A percentile compares a stretch with the other conserved stretches of the same genome.
Evolutionary conservation across 1,284 basidiomycete genomes (phyloP).

Genomic region (Phellopilus nigrolimitatus): DNA sequence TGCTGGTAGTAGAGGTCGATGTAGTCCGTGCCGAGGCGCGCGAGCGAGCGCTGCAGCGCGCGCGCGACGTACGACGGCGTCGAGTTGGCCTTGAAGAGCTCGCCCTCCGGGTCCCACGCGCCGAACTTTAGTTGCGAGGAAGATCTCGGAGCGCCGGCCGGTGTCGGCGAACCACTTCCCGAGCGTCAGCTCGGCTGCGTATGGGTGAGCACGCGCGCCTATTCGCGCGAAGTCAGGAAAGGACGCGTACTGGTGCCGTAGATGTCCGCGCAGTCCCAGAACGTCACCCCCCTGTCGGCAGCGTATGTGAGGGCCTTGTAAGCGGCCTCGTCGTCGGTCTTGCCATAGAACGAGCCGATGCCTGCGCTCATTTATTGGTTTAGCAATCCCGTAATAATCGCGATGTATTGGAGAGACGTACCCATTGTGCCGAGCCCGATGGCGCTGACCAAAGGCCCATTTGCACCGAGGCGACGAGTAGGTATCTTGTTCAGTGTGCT

Average conservation of each 20-base stretch:
- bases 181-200: not conserved
- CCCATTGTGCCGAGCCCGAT: constrained; percentile 11
- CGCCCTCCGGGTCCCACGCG: not conserved
- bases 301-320: constrained; percentile 15
- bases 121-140: constrained; percentile 6
- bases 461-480: not conserved
- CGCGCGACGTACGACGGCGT: not conserved
- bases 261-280: constrained; percentile 13
- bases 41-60: constrained; percentile 10
- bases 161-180: constrained; percentile 3
- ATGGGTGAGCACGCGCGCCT: not conserved
- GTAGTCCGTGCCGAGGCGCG: constrained; percentile 21
- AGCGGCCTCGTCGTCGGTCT: constrained; percentile 15
- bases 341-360: constrained; percentile 15
- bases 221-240: not conserved
- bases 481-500: not conserved
- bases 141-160: constrained; percentile 7
- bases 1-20: constrained; percentile 15
- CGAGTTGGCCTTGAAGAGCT: not conserved
- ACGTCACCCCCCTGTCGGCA: constrained; percentile 12
- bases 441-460: constrained; percentile 8
- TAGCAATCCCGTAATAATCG: not conserved
- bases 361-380: not conserved
- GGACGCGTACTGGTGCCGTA: constrained; percentile 4
- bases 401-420: not conserved